phyloP scores from a whole-genome alignment of 768 basidiomycete genomes.

The Suillus ampliporus region DNA sequence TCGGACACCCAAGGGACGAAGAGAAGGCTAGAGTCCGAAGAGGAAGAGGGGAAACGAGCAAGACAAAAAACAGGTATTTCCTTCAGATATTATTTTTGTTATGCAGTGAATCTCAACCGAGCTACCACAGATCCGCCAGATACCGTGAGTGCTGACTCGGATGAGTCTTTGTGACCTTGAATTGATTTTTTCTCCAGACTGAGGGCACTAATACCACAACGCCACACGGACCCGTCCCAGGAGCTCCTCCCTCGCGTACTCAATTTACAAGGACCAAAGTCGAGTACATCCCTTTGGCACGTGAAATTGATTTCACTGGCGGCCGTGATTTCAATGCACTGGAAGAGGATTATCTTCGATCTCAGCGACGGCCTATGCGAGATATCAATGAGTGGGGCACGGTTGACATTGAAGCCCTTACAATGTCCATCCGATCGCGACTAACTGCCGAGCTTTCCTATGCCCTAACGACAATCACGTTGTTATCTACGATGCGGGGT shows the following conservation, averaged over 20 bases:
- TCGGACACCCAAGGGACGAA: constrained; percentile 70
- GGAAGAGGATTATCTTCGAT: constrained; percentile 60
- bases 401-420: constrained; percentile 90
- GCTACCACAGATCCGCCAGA: constrained; percentile 54
- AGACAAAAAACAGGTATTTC: constrained; percentile 71
- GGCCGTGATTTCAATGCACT: constrained; percentile 79
- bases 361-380: constrained; percentile 62
- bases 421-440: constrained; percentile 90
- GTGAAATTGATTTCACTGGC: constrained; percentile 76
- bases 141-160: constrained; percentile 44
- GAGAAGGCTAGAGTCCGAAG: constrained; percentile 72
- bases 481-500: constrained; percentile 80
- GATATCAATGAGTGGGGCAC: constrained; percentile 86
- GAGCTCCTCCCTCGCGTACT: constrained; percentile 45
- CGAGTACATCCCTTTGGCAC: constrained; percentile 83
- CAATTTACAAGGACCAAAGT: constrained; percentile 78
- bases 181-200: constrained; percentile 8
- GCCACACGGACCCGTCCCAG: constrained; percentile 32
- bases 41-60: constrained; percentile 69
- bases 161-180: constrained; percentile 13
- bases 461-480: constrained; percentile 83
- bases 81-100: constrained; percentile 27
- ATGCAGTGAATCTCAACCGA: constrained; percentile 32
- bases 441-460: constrained; percentile 86
- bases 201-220: constrained; percentile 9